These are phyloP conservation scores for Trichocladium antarcticum DNA, from an alignment of 495 filamentous ascomycete genomes.

Conservation along the genomic window DNA sequence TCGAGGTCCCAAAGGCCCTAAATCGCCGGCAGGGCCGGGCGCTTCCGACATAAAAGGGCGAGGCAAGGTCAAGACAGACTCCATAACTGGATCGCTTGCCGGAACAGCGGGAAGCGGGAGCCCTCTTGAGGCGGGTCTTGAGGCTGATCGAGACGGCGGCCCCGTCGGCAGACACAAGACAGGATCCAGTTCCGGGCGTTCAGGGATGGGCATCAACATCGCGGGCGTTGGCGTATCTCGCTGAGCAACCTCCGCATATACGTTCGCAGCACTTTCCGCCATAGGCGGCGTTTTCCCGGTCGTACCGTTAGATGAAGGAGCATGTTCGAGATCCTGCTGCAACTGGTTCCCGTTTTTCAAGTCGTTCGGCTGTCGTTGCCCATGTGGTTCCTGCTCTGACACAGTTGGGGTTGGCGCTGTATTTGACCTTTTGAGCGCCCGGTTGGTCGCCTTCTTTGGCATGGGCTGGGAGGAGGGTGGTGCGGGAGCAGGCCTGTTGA, in stretches of 20 bases:
- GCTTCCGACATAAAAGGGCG: constrained; percentile 19
- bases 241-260: neutral
- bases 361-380: constrained; percentile 1
- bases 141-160: constrained; percentile 10
- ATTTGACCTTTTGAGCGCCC: constrained; percentile 19
- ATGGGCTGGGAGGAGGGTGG: constrained; percentile 3
- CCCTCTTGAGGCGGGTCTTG: constrained; percentile 16
- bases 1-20: constrained; percentile 14
- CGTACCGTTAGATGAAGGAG: neutral
- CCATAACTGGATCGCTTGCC: constrained; percentile 17
- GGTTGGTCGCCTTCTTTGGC: constrained; percentile 10
- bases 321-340: neutral
- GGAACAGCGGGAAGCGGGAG: neutral
- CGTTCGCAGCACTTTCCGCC: neutral
- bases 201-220: constrained; percentile 7
- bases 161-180: constrained; percentile 1
- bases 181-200: constrained; percentile 10
- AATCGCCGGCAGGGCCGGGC: constrained; percentile 21
- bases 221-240: neutral
- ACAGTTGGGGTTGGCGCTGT: constrained; percentile 17
- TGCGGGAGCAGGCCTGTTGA: constrained; percentile 14
- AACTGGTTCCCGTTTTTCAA: neutral
- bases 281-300: neutral
- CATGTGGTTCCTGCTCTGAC: constrained; percentile 6
- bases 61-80: constrained; percentile 10